phyloP scores from a whole-genome alignment of 164 flowering plant species.

The Annona squamosa region DNA sequence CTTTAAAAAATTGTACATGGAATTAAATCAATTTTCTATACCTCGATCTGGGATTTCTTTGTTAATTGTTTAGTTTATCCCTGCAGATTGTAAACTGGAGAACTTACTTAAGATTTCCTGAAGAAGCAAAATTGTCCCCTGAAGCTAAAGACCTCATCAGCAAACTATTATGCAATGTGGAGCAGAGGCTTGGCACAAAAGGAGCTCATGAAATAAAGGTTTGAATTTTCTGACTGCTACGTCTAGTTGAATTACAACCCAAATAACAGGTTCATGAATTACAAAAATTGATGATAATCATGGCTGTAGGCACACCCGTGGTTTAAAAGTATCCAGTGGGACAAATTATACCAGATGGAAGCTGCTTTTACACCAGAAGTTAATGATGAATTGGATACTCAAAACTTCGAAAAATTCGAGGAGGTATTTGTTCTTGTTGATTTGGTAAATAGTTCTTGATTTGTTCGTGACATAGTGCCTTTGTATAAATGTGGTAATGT shows the following conservation, averaged over 20 bases:
- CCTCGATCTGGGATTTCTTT: background rate
- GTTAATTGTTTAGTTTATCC: background rate
- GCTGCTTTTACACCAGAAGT: constrained; percentile 44
- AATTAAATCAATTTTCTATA: background rate
- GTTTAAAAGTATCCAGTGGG: constrained; percentile 34
- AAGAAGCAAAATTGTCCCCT: constrained; percentile 50
- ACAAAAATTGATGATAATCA: constrained; percentile 2
- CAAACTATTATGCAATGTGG: constrained; percentile 55
- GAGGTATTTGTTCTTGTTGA: constrained; percentile 18
- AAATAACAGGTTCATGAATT: background rate
- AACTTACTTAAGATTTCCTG: constrained; percentile 60
- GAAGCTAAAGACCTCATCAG: constrained; percentile 63
- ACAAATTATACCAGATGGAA: constrained; percentile 33
- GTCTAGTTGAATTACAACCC: background rate
- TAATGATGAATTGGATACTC: constrained; percentile 38
- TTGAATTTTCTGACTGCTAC: background rate
- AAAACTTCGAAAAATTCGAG: constrained; percentile 37
- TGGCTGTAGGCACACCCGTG: constrained; percentile 31
- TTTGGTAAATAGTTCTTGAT: background rate
- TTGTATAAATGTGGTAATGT: too few species aligned
- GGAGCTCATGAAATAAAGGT: constrained; percentile 59
- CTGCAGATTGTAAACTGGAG: constrained; percentile 68
- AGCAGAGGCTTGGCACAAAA: constrained; percentile 58
- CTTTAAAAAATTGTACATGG: background rate
- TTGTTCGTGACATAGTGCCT: too few species aligned